A percentile compares a stretch with the other conserved stretches of the same genome.
These are phyloP conservation scores for Ilex paraguariensis DNA, from an alignment of 305 asterid genomes.

Conservation along the genomic window DNA sequence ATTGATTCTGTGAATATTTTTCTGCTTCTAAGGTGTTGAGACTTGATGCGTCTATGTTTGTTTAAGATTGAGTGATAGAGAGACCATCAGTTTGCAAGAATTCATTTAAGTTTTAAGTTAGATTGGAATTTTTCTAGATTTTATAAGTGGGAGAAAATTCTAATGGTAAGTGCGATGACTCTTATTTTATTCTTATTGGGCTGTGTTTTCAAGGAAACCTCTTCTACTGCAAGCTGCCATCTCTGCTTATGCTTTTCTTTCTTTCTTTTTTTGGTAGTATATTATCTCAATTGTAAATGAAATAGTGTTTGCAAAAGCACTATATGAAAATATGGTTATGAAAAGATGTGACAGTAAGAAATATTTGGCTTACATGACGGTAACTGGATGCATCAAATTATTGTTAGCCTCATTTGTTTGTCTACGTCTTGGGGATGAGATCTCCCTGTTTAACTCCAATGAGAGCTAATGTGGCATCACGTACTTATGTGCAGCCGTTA, in stretches of 20 bases:
- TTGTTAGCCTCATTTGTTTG: no score
- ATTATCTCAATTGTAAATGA: neutral
- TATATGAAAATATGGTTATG: neutral
- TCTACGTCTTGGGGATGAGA: neutral
- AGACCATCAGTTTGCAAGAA: no score
- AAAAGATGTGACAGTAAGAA: neutral
- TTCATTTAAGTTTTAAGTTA: no score
- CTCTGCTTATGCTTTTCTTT: neutral
- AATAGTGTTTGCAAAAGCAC: neutral
- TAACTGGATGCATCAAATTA: neutral
- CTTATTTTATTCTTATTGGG: neutral
- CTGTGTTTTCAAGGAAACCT: neutral
- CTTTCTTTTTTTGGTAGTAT: neutral
- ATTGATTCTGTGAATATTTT: neutral
- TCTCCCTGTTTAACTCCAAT: neutral
- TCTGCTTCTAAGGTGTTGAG: neutral
- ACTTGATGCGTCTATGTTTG: no score
- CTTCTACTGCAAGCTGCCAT: no score
- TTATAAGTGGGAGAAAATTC: no score
- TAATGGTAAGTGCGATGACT: no score
- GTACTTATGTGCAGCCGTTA: neutral
- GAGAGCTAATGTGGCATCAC: neutral
- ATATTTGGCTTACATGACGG: neutral
- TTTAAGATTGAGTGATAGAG: no score
- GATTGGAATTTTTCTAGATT: no score